phyloP scores from a whole-genome alignment of 805 yeast species.

The Pachysolen tannophilus region DNA sequence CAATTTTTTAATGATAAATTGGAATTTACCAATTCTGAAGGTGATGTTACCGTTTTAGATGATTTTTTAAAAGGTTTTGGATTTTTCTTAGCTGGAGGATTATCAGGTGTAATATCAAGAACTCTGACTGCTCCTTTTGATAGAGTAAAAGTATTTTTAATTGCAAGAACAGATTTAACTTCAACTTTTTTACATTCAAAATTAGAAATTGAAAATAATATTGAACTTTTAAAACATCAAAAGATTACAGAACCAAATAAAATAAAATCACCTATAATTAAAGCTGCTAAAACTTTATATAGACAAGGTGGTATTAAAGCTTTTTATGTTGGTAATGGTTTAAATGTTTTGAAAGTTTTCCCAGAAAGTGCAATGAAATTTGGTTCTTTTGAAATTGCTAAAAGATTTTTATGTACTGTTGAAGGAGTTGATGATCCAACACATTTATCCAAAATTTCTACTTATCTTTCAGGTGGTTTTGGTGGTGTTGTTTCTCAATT shows the following conservation, averaged over 20 bases:
- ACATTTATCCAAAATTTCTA: constrained; percentile 65
- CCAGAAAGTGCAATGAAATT: constrained; percentile 98
- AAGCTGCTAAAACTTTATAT: constrained; percentile 77
- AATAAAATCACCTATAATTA: constrained; percentile 65
- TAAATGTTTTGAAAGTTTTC: constrained; percentile 86
- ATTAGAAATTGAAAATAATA: constrained; percentile 23
- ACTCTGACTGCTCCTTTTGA: constrained; percentile 97
- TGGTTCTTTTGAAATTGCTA: constrained; percentile 88
- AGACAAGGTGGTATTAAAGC: constrained; percentile 82
- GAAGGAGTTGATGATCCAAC: constrained; percentile 72
- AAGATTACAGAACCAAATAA: constrained; percentile 20
- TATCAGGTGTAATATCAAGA: constrained; percentile 92
- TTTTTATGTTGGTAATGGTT: constrained; percentile 92
- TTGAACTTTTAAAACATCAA: constrained; percentile 30
- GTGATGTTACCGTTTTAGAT: constrained; percentile 79
- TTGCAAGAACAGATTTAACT: constrained; percentile 79
- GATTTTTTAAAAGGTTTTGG: constrained; percentile 82
- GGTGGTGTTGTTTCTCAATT: constrained; percentile 95
- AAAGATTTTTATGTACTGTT: constrained; percentile 58
- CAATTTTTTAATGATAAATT: constrained; percentile 59
- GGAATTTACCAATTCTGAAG: constrained; percentile 78
- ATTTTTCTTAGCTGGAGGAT: constrained; percentile 88
- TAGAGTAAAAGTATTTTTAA: constrained; percentile 85
- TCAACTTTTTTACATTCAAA: constrained; percentile 61
- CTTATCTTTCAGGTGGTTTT: constrained; percentile 89